Evolutionary conservation across 345 rosid genomes (phyloP), one percentile per base, ranked within the genome.

Genomic region (Citrus trifoliata): DNA sequence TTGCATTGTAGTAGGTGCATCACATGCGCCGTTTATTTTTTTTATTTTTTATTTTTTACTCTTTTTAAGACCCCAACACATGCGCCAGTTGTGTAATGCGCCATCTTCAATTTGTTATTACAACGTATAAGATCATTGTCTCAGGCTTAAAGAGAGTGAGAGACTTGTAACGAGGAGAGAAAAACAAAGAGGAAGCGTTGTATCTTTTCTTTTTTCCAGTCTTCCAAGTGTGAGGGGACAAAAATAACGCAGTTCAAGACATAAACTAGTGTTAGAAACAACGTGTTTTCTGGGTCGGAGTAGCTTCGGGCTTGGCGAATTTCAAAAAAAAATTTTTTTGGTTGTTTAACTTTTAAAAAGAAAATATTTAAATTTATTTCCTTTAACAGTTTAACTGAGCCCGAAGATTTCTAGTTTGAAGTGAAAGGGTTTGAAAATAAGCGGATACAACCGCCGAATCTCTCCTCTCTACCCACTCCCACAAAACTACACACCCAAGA

Each of bases 221-320:
- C 70, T 42, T 66, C 80, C 82, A 62, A 60, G 35, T 63, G 72
- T 0, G 76, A 40, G 85, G 89, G 59, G 83, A 86, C 89, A 88
- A 82, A 75, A 64, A 85, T 83, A 83, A 80, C 90, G 76, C 13
- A 60, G 13, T 46, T 56, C 91, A 63, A 86, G 80, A 73, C 38
- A 28, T 25, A 67, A 73, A 75, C 46, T n/a, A 77, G 48, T 19
- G 64, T 4, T 55, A 37, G 37, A 79, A 16, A 79, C 83, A 73
- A 83, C 89, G 88, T 87, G 88, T 85, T 88, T 82, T 83, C 66
- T 80, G 86, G 89, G 86, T 75, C 58, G 87, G 25, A 68, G 75
- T 35, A 55, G 86, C 89, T 75, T 88, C 38, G 88, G 85, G 83
- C 86, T 79, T 22, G 0, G 83, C 22, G 77, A 71, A 73, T 18